phyloP scores from a whole-genome alignment of 2,329 filamentous ascomycete species.

The Fusarium falciforme region DNA sequence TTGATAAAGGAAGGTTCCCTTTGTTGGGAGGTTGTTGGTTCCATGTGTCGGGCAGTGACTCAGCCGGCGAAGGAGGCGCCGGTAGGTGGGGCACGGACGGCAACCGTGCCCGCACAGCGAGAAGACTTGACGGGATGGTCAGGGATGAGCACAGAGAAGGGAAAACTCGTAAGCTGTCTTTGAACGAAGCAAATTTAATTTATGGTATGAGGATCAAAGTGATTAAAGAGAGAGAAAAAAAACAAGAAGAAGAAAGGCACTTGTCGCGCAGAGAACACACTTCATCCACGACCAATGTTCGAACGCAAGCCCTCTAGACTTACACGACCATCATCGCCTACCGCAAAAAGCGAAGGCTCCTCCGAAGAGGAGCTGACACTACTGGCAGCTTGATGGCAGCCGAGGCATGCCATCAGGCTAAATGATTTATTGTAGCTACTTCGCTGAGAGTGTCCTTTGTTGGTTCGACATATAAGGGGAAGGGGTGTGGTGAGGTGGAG shows the following conservation, averaged over 20 bases:
- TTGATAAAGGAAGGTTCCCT: background rate
- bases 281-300: background rate
- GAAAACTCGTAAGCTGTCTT: background rate
- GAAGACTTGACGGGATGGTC: background rate
- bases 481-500: background rate
- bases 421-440: background rate
- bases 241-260: background rate
- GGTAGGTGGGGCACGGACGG: background rate
- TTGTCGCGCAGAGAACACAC: background rate
- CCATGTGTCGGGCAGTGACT: background rate
- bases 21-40: background rate
- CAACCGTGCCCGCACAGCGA: background rate
- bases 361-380: background rate
- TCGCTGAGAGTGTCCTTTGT: constrained; percentile 6
- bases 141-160: background rate
- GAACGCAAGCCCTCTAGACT: background rate
- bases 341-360: constrained; percentile 27
- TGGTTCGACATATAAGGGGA: constrained; percentile 6
- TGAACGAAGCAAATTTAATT: background rate
- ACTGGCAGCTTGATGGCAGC: background rate
- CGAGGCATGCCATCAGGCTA: background rate
- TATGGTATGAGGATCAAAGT: background rate
- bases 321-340: background rate
- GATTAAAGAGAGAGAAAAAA: background rate
- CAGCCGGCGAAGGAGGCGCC: background rate